Base-by-base conservation (phyloP, 192 early-diverging fungal genomes). In the Dimargaris verticillata region DNA sequence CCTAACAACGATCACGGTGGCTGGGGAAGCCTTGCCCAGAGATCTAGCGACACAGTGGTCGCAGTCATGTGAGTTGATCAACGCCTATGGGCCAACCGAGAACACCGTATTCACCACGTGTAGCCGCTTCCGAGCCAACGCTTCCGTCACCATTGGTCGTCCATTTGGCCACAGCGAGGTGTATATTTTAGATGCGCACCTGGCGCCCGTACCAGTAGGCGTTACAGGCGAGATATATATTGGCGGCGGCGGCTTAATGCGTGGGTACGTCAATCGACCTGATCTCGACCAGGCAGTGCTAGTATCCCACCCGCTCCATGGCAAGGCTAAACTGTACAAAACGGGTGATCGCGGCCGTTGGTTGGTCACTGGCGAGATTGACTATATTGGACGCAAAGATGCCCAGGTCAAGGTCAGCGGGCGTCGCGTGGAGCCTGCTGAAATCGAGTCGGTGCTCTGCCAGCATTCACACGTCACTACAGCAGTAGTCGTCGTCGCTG, bases 161-260 rank as follows among this genome's bases (percentile, higher is more conserved):
- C 15, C 28, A 10, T 18, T 44, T 15, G 51, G 48, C 50, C 53
- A 62, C 28, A 38, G 24, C 22, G 43, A 63, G 47, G 15, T 9
- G 14, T 63, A 63, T 28, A 49, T 66, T 72, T 15, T 59, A 17
- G 57, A 59, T n/a, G 41, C 33, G 33, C 18, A 10, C 11, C n/a
- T 59, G 57, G 17, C 48, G 14, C 71, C 59, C 10, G 62, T 61
- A 20, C 68, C 68, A 0, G 24, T 73, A 9, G 72, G 72, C 22
- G 70, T 59, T 5, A 29, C 52, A 10, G 72, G 72, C 0, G 72
- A 75, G 46, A 44, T 75, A 11, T 65, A 64, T 41, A 68, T 71
- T 44, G 69, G 65, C 28, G 43, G 57, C 11, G 25, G 33, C n/a
- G 41, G 57, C 13, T 18, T 59, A 13, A 43, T 18, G 13, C 28